phyloP scores from a whole-genome alignment of 2,329 filamentous ascomycete species.

The Fusarium armeniacum region DNA sequence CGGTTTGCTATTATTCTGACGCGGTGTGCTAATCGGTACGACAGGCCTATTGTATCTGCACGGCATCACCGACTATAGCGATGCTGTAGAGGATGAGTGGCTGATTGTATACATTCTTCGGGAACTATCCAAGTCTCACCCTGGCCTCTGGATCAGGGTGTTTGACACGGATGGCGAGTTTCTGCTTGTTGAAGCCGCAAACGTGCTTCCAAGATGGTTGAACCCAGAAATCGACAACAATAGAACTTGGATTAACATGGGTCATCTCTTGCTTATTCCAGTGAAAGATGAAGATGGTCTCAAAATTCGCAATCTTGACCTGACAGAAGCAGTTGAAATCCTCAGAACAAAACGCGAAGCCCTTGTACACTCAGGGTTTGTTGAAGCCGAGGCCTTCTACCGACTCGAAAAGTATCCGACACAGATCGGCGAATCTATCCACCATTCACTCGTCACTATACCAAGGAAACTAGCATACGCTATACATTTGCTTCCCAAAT shows the following conservation, averaged over 20 bases:
- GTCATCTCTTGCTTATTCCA: constrained; percentile 81
- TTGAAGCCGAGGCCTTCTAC: constrained; percentile 93
- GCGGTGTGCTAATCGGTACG: constrained; percentile 5
- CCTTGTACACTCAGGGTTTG: constrained; percentile 77
- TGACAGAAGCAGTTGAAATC: constrained; percentile 74
- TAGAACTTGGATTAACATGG: constrained; percentile 88
- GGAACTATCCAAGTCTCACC: constrained; percentile 80
- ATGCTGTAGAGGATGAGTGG: constrained; percentile 98
- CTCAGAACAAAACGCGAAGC: constrained; percentile 69
- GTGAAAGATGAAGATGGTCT: constrained; percentile 54
- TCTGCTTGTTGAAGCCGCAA: constrained; percentile 92
- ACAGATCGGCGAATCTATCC: constrained; percentile 80
- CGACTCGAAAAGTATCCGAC: constrained; percentile 85
- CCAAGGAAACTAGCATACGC: constrained; percentile 87
- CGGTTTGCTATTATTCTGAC: constrained; percentile 12
- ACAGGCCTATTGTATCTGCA: constrained; percentile 73
- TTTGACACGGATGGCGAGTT: constrained; percentile 95
- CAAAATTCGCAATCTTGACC: constrained; percentile 64
- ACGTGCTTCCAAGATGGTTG: constrained; percentile 88
- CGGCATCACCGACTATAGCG: constrained; percentile 88
- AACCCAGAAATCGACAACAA: constrained; percentile 91
- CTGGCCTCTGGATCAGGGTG: constrained; percentile 84
- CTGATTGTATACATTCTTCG: constrained; percentile 90
- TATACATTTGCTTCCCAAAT: constrained; percentile 79
- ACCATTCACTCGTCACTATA: constrained; percentile 79